Evolutionary conservation across 495 filamentous ascomycete genomes (phyloP).

Genomic region (Astrothelium macrocarpum): DNA sequence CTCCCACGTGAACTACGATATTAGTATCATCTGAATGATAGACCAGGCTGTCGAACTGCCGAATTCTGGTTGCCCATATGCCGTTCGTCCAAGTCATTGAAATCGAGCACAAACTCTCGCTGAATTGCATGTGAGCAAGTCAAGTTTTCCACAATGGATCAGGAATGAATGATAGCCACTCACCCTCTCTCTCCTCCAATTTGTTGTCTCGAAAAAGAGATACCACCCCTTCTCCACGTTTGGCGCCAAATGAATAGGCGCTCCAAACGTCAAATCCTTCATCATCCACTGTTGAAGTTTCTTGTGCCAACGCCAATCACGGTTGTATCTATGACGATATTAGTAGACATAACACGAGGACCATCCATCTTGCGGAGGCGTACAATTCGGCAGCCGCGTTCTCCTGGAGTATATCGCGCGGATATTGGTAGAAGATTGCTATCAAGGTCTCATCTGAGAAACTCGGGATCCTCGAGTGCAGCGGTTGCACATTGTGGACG

Average conservation of each 20-base stretch:
- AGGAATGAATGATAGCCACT: constrained; percentile 25
- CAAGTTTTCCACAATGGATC: background rate
- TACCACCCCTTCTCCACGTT: constrained; percentile 79
- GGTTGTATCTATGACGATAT: constrained; percentile 21
- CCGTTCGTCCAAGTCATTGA: constrained; percentile 62
- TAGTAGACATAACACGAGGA: background rate
- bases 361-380: constrained; percentile 15
- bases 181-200: constrained; percentile 77
- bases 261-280: constrained; percentile 36
- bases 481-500: constrained; percentile 74
- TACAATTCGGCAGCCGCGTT: constrained; percentile 72
- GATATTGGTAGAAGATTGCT: constrained; percentile 89
- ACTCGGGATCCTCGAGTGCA: constrained; percentile 65
- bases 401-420: constrained; percentile 74
- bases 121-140: constrained; percentile 25
- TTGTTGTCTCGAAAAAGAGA: constrained; percentile 74
- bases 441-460: constrained; percentile 90
- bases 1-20: background rate
- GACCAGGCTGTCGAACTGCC: background rate
- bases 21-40: background rate
- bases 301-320: constrained; percentile 93
- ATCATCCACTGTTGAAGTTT: constrained; percentile 82
- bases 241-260: constrained; percentile 48
- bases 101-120: constrained; percentile 71
- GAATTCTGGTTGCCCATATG: constrained; percentile 30